phyloP scores from a whole-genome alignment of 1,284 basidiomycete species.

The Cryptococcus deneoformans region DNA sequence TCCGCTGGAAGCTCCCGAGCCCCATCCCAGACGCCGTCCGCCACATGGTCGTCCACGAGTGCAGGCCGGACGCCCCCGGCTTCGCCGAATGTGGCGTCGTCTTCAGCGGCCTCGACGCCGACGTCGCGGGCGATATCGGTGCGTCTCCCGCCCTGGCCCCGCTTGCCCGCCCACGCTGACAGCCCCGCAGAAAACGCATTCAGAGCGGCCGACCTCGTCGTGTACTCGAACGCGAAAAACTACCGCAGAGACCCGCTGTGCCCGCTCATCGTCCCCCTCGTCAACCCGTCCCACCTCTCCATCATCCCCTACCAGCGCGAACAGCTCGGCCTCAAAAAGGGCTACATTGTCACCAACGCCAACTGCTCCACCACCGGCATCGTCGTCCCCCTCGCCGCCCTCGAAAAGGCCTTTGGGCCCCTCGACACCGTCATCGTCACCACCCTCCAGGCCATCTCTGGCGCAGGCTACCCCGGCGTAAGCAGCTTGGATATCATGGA shows the following conservation, averaged over 20 bases:
- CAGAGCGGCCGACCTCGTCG: slow-evolving; percentile 79
- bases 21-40: slow-evolving; percentile 69
- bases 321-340: slow-evolving; percentile 67
- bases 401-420: slow-evolving; percentile 90
- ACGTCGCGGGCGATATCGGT: slow-evolving; percentile 92
- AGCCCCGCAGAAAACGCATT: slow-evolving; percentile 71
- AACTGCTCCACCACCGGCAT: slow-evolving; percentile 97
- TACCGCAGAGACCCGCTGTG: slow-evolving; percentile 89
- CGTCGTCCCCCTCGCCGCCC: slow-evolving; percentile 87
- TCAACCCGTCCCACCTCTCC: slow-evolving; percentile 83
- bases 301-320: slow-evolving; percentile 81
- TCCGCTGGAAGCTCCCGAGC: slow-evolving; percentile 86
- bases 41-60: slow-evolving; percentile 73
- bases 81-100: slow-evolving; percentile 84
- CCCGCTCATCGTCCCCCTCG: slow-evolving; percentile 96
- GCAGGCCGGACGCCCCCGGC: slow-evolving; percentile 61
- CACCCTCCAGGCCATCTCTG: slow-evolving; percentile 97
- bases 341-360: slow-evolving; percentile 98
- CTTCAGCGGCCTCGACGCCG: slow-evolving; percentile 93
- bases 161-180: background rate
- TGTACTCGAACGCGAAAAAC: slow-evolving; percentile 99
- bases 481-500: slow-evolving; percentile 89
- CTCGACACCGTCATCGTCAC: slow-evolving; percentile 87
- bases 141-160: background rate
- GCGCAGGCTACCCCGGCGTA: slow-evolving; percentile 95